Evolutionary conservation across 352 stramenopile genomes (phyloP), one percentile per base, ranked within the genome.

Genomic region (Phytophthora lateralis): DNA sequence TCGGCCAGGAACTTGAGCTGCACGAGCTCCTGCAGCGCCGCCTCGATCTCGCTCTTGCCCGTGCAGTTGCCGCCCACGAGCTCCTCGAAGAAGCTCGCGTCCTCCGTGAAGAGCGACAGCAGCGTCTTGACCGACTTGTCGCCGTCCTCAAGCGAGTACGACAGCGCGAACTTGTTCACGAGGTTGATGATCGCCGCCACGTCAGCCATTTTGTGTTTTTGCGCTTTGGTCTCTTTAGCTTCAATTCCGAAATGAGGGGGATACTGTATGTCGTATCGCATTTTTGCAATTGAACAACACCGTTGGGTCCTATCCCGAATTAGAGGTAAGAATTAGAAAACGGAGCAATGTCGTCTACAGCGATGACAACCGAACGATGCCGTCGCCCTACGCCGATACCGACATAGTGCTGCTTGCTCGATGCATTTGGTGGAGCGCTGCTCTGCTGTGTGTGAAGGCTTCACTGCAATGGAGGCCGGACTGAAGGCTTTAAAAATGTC

Each of bases 1-100:
- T 95, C 85, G 29, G 80, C 73, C 49, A 93, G 71, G 62, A 93
- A 95, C 67, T 85, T 92, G 62, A 95, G 74, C n/a, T 70, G 54
- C 49, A 73, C 75, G 24, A 95, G 70, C 61, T 92, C 80, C 42
- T 85, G 58, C 44, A 95, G 71, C 38, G 78, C 82, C 43, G 78
- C 63, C 51, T 92, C 80, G 56, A 95, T 95, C 66, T 90, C 85
- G 55, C 60, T 62, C 62, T 77, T 79, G 59, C 85, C 82, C 11
- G 66, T 54, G 72, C 80, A 91, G 49, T 55, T 70, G 50, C 72
- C 66, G 44, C 81, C 81, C 57, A 91, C 82, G 53, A 95, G 80
- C 67, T 95, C 85, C 54, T 95, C 82, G 11, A 64, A 70, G 76
- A 92, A 90, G 20, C 59, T 79, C 10, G 85, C 85, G 71, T 95